A percentile compares a stretch with the other conserved stretches of the same genome.
phyloP scores from a whole-genome alignment of 2,329 filamentous ascomycete species.

The Neobulgaria alba region DNA sequence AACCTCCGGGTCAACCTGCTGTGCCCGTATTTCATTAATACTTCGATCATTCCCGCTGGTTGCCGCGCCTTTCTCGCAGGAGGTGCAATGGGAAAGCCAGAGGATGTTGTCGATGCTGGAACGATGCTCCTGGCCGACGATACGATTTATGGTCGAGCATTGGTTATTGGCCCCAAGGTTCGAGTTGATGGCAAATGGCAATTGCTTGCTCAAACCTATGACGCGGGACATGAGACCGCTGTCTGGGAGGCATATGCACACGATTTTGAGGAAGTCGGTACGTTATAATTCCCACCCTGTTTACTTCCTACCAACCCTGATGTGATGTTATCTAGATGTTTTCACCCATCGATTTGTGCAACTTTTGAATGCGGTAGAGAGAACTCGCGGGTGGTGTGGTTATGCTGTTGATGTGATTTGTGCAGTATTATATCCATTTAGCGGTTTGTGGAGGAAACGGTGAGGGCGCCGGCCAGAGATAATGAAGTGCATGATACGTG shows the following conservation, averaged over 20 bases:
- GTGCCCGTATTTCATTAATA: constrained; percentile 59
- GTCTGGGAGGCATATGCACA: constrained; percentile 55
- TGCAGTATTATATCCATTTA: constrained; percentile 1
- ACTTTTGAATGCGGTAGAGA: constrained; percentile 1
- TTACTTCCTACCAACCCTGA: too few relatives aligned
- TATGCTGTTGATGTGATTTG: neutral
- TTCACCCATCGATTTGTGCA: constrained; percentile 1
- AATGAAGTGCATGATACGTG: too few relatives aligned
- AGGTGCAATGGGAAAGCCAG: constrained; percentile 39
- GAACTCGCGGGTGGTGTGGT: constrained; percentile 1
- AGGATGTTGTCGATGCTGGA: constrained; percentile 55
- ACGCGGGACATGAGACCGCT: constrained; percentile 32
- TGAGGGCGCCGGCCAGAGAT: too few relatives aligned
- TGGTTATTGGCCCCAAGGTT: constrained; percentile 50
- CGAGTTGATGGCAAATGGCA: constrained; percentile 34
- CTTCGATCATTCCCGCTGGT: constrained; percentile 42
- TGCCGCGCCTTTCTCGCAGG: constrained; percentile 49
- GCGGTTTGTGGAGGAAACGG: neutral
- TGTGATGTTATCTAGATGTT: constrained; percentile 7
- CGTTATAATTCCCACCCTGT: too few relatives aligned
- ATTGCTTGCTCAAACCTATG: constrained; percentile 10
- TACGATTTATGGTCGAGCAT: constrained; percentile 44
- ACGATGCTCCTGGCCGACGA: constrained; percentile 54
- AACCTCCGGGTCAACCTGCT: constrained; percentile 57
- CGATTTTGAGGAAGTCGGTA: constrained; percentile 42